Evolutionary conservation across 148 eudicot genomes (phyloP), one percentile per base, ranked within the genome.

Genomic region (Camellia granthamiana): DNA sequence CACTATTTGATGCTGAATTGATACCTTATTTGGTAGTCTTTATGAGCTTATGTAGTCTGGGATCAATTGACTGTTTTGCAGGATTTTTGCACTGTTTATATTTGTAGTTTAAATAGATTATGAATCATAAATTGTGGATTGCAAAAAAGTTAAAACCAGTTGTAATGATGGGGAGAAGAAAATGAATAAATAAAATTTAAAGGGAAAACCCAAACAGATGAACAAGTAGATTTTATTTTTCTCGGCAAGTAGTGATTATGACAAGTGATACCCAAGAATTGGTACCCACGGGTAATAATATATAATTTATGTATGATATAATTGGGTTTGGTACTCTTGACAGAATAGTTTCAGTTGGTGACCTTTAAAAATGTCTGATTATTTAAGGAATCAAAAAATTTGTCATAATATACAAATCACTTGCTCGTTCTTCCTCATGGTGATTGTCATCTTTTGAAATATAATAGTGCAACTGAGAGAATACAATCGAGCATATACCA

Each of bases 91-190:
- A 12, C 7, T 16, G 9, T 59, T 75, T 38, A 51, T 75, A 0
- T 52, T 21, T 6, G 9, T 52, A 46, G 3, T 54, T 54, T 23
- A 30, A 54, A 54, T 9, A 59, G 76, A 46, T 49, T 49, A 16
- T 54, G 76, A 73, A 51, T 73, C 44, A 54, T 54, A 42, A 55
- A 23, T 23, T 71, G 58, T 19, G 75, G 56, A 71, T 71, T 51
- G 42, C 4, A 13, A 52, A 72, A 51, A 72, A 6, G 14, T 72
- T 23, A 72, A 23, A 46, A 9, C 18, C 11, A n/a, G 13, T 72
- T 23, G 56, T 2, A n/a, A 63, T 63, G 15, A 21, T 30, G 21
- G 9, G 67, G 67, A 66, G 46, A 63, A 63, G 38, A 23, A 23
- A 19, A 66, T 7, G 41, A 38, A 41, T 63, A n/a, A 63, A 63